Base-by-base conservation (phyloP, 768 basidiomycete species). In the Termitomyces eurrhizus region DNA sequence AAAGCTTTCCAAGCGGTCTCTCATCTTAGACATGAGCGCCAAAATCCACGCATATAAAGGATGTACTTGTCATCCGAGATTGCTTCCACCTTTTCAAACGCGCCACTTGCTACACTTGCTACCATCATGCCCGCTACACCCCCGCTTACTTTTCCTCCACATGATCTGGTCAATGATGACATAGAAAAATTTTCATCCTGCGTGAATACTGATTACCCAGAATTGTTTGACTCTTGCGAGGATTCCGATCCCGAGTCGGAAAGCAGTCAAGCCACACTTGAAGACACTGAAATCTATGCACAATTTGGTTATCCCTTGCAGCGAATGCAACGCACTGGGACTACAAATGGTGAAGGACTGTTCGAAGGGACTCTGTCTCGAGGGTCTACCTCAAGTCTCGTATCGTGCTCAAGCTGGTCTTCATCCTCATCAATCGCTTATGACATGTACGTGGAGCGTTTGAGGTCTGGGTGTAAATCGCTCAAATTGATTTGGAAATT, bases 241-340 rank as follows among this genome's bases (percentile, higher is more conserved):
- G 55, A 52, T 24, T 61, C 60, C 8, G 60, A 61, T 49, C 37
- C 72, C 36, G 67, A 69, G 21, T 58, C 62, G 8, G 67, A 70
- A 13, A 66, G 62, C 9, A 74, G 72, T 37, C 72, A 75, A 49
- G 66, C 71, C 0, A 75, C 76, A 11, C 67, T 75, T 18, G 74
- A 75, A 24, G 70, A 75, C 44, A 46, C 42, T 6, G 72, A 68
- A 14, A 45, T 64, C 5, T 52, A 57, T 26, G 49, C 58, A 1
- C 60, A 59, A 36, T 73, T 76, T 64, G 75, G 75, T 26, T 68
- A 74, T 57, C 73, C 74, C 12, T 63, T 77, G 13, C 66, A 74
- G 52, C 72, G 76, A 39, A 73, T 78, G 68, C 67, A 69, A 11
- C 70, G 74, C 29, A 49, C 65, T 12, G 69, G 64, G 37, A 71